These are phyloP conservation scores for Colletotrichum aenigma DNA, from an alignment of 2,329 filamentous ascomycete genomes.

Conservation along the genomic window DNA sequence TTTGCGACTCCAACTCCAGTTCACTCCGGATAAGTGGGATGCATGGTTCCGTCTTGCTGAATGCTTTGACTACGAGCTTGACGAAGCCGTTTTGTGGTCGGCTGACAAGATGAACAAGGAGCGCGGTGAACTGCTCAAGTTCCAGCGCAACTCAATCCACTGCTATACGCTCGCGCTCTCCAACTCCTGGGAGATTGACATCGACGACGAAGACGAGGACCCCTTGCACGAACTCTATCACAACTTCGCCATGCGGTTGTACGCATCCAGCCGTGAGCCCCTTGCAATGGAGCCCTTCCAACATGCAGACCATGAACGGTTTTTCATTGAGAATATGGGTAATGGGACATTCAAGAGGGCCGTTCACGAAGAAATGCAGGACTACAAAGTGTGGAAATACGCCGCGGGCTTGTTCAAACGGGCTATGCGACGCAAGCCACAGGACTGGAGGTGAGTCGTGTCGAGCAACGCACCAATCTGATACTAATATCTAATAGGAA, in stretches of 20 bases:
- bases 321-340: constrained; percentile 57
- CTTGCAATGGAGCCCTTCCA: constrained; percentile 67
- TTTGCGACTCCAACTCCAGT: constrained; percentile 81
- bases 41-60: constrained; percentile 90
- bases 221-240: constrained; percentile 63
- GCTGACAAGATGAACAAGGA: constrained; percentile 91
- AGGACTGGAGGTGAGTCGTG: constrained; percentile 59
- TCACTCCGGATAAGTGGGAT: constrained; percentile 83
- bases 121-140: constrained; percentile 72
- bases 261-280: constrained; percentile 65
- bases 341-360: constrained; percentile 56
- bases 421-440: constrained; percentile 57
- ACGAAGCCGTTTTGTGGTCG: constrained; percentile 87
- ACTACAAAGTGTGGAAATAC: constrained; percentile 67
- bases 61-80: constrained; percentile 85
- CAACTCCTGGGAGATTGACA: constrained; percentile 51
- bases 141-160: constrained; percentile 82
- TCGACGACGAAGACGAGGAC: constrained; percentile 52
- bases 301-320: constrained; percentile 60
- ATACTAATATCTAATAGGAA: constrained; percentile 39
- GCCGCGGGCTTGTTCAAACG: constrained; percentile 60
- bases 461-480: background rate
- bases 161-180: constrained; percentile 71
- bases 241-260: constrained; percentile 66
- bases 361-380: constrained; percentile 60